Evolutionary conservation across 2,329 filamentous ascomycete genomes (phyloP), one percentile per base, ranked within the genome.

Genomic region (Pseudogymnoascus sp.): DNA sequence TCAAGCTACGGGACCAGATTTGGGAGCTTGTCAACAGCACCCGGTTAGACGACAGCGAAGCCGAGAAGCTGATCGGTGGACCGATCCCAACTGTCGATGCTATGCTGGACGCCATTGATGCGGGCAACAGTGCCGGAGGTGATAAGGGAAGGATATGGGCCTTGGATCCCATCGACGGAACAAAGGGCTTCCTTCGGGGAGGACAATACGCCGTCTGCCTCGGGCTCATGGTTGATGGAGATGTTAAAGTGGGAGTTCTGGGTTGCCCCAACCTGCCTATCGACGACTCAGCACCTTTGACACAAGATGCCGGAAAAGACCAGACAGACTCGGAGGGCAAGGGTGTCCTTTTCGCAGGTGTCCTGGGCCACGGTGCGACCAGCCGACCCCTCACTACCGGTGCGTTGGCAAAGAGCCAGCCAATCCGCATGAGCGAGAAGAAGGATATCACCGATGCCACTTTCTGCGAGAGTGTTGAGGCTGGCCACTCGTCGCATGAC

Each of bases 121-220:
- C 74, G 63, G 86, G 86, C 39, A 82, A 82, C 71, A 89, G 85
- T 74, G 75, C 81, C 61, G 90, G 90, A 62, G 90, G 90, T 26
- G 73, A 76, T 62, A 80, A 77, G 65, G 91, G 90, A 63, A 81
- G 94, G 66, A 90, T 97, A 73, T 99, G 94, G 94, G 89, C 92
- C 38, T 85, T 99, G 61, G 94, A 99, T 74, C 94, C 94, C 62
- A 96, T 99, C 64, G 94, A 99, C 74, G 94, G 94, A 65, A 99
- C 94, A 59, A 96, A 96, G 77, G 95, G 94, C 28, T 99, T 99
- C 77, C 79, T 99, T 62, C 84, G 95, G 63, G 94, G 94, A 59
- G 95, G 92, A 37, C 94, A 99, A 77, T 99, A 99, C 72, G 95
- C 94, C 60, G 91, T 99, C 59, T 96, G 92, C 71, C 82, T 99